Percentiles rank a stretch among this genome's conserved stretches.
phyloP scores from a whole-genome alignment of 208 protist species.

The Novymonas esmeraldas region DNA sequence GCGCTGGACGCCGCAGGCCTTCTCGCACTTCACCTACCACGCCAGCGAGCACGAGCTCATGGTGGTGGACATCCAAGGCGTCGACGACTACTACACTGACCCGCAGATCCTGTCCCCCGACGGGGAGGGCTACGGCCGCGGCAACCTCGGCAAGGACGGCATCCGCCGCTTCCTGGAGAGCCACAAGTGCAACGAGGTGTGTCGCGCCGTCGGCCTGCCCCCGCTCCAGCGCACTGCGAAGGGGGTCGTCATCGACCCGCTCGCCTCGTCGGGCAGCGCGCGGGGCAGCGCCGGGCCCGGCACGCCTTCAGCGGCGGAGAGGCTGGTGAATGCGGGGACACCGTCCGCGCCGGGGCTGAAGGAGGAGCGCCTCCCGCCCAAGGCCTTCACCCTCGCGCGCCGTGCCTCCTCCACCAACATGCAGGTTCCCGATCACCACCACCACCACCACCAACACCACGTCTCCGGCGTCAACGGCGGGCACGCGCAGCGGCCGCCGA shows the following conservation, averaged over 20 bases:
- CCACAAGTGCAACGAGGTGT: conserved; percentile 89
- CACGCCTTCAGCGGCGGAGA: conserved; percentile 10
- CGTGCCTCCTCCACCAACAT: conserved; percentile 3
- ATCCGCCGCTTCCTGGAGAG: conserved; percentile 73
- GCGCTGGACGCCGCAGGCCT: conserved; percentile 88
- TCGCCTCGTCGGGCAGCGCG: conserved; percentile 6
- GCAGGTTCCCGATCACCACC: neutral
- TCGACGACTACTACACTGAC: conserved; percentile 91
- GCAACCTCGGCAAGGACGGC: conserved; percentile 81
- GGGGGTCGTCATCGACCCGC: conserved; percentile 5
- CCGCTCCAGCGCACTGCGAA: conserved; percentile 31
- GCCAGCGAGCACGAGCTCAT: conserved; percentile 67
- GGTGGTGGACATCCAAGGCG: conserved; percentile 91
- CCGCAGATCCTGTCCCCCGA: conserved; percentile 89
- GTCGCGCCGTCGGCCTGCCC: conserved; percentile 57
- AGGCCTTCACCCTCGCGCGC: conserved; percentile 27
- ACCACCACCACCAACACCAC: neutral
- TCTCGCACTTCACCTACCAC: conserved; percentile 92
- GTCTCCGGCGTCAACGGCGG: conserved; percentile 1
- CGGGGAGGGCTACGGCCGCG: conserved; percentile 75
- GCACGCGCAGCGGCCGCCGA: neutral
- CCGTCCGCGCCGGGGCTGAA: conserved; percentile 16
- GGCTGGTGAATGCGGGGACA: neutral
- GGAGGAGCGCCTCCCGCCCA: conserved; percentile 51
- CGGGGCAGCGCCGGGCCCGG: conserved; percentile 9